A percentile compares a stretch with the other conserved stretches of the same genome.
Evolutionary conservation across 257 asterid species (phyloP).

Genomic region (Marsdenia floribunda): DNA sequence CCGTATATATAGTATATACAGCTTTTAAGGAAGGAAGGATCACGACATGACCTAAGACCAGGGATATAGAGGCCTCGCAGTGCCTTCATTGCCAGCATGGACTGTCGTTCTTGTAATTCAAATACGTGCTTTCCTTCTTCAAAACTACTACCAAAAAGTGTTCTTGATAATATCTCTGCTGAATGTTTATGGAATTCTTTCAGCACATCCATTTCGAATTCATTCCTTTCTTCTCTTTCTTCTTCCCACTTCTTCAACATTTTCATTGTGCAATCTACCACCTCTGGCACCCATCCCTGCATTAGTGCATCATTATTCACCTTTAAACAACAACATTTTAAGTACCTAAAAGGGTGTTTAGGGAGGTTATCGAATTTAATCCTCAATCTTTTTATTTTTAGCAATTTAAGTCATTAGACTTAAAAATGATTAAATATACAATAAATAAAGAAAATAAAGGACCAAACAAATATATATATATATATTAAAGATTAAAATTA

Average conservation of each 20-base stretch:
- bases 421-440: no score
- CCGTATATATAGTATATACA: no score
- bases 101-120: conserved; percentile 55
- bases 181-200: conserved; percentile 49
- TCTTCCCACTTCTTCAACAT: conserved; percentile 47
- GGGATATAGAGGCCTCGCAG: conserved; percentile 47
- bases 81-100: conserved; percentile 36
- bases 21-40: no score
- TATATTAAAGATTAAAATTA: no score
- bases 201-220: conserved; percentile 49
- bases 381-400: no score
- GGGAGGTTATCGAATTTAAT: no score
- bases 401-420: no score
- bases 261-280: conserved; percentile 35
- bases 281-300: conserved; percentile 63
- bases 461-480: no score
- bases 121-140: conserved; percentile 54
- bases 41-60: conserved; percentile 43
- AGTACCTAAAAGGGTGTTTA: no score
- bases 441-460: no score
- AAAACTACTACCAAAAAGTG: conserved; percentile 53
- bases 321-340: no score
- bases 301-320: not conserved
- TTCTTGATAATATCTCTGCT: conserved; percentile 57
- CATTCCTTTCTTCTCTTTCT: conserved; percentile 30